Percentiles rank a stretch among this genome's conserved stretches.
Evolutionary conservation across 2,329 filamentous ascomycete species (phyloP).

Genomic region (Myriosclerotinia scirpicola): DNA sequence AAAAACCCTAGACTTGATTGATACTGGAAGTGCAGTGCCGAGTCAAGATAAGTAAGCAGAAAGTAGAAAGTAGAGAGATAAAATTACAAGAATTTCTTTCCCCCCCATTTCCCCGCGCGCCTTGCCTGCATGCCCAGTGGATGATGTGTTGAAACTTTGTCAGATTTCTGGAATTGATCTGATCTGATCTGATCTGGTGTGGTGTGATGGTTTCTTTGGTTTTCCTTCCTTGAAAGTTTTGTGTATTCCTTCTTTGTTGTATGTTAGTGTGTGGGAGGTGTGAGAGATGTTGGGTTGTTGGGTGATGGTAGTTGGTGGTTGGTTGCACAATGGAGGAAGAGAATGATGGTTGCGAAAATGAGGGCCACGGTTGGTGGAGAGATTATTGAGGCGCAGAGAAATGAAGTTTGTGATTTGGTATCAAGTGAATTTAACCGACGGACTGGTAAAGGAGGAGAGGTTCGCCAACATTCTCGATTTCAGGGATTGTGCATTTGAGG

Average conservation of each 20-base stretch:
- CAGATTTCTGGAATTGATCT: constrained; percentile 10
- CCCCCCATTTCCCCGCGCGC: constrained; percentile 13
- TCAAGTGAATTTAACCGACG: constrained; percentile 28
- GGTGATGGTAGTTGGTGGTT: background rate
- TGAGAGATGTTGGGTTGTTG: background rate
- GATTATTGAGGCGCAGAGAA: constrained; percentile 4
- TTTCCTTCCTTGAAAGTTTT: background rate
- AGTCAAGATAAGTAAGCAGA: constrained; percentile 3
- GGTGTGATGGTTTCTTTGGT: background rate
- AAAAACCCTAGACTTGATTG: background rate
- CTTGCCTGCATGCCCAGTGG: constrained; percentile 13
- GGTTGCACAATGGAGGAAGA: constrained; percentile 9
- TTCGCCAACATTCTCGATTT: constrained; percentile 97
- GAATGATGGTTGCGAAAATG: background rate
- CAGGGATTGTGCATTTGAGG: constrained; percentile 96
- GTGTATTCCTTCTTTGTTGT: background rate
- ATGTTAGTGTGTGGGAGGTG: background rate
- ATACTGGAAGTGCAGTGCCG: constrained; percentile 8
- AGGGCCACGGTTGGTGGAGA: background rate
- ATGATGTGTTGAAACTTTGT: constrained; percentile 4
- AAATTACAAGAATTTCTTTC: constrained; percentile 16
- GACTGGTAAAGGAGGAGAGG: constrained; percentile 88
- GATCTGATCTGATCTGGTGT: background rate
- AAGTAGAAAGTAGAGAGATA: constrained; percentile 15
- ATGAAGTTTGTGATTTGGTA: background rate